Evolutionary conservation across 2,329 filamentous ascomycete species (phyloP).

Genomic region (Corniculantispora saksenae): DNA sequence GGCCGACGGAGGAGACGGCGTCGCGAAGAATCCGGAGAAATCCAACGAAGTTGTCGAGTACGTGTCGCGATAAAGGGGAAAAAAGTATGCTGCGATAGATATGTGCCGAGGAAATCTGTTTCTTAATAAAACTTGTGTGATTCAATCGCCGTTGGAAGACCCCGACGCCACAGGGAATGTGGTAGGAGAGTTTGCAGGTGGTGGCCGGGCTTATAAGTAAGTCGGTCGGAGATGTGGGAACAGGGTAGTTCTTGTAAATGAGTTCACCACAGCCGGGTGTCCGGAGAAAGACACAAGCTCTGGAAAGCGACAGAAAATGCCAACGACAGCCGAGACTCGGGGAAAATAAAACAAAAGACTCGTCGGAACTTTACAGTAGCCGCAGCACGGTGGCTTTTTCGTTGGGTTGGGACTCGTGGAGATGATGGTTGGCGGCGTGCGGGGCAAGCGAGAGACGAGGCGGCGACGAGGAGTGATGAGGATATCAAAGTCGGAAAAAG

Average conservation of each 20-base stretch:
- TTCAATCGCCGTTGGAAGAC: background rate
- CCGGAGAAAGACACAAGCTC: background rate
- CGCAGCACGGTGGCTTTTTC: background rate
- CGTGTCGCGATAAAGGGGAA: background rate
- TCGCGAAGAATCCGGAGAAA: background rate
- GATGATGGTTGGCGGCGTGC: slow-evolving; percentile 6
- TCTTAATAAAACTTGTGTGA: background rate
- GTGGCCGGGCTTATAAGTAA: background rate
- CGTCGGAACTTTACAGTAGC: background rate
- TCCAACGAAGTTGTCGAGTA: background rate
- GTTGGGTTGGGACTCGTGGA: background rate
- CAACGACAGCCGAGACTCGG: background rate
- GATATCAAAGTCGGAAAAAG: background rate
- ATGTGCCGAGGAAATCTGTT: background rate
- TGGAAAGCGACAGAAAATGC: background rate
- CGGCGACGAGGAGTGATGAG: background rate
- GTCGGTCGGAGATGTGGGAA: background rate
- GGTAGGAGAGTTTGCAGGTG: slow-evolving; percentile 1
- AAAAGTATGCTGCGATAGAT: background rate
- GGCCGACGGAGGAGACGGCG: background rate
- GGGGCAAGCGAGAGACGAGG: slow-evolving; percentile 10
- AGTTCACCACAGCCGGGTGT: background rate
- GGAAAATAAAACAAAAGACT: background rate
- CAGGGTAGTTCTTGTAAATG: background rate
- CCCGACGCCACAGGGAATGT: background rate